Evolutionary conservation across 2,329 filamentous ascomycete species (phyloP), one percentile per base, ranked within the genome.

Genomic region (Colletotrichum cuscutae): DNA sequence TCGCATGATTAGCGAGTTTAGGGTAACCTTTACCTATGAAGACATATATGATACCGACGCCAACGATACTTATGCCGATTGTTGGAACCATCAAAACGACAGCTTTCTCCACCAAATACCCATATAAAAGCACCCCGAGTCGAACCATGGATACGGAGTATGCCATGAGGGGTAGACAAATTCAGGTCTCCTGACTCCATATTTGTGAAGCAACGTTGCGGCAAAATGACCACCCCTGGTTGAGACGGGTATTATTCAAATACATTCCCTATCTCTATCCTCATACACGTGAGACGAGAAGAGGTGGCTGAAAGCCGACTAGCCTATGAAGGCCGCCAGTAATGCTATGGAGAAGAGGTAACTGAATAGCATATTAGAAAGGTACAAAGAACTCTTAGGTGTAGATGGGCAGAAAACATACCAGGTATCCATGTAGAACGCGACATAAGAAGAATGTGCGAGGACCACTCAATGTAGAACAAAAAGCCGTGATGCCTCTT

Each of bases 81-180:
- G 90, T 89, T 1, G 89, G 88, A 0, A 83, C 87, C 26, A 91
- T 87, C 88, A 88, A 92, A 65, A 90, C 89, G 1, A 88, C 83
- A 12, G 84, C 75, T 26, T 87, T 86, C 46, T 91, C 80, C 0
- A 86, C 85, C 30, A 75, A 75, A 79, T 78, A 79, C 0, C 76
- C 77, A 28, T 79, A 79, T 46, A 78, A 57, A 22, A 79, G 68
- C 2, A 80, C 37, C 0, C 79, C 77, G 1, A 77, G 60, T 3
- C 89, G 74, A 0, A 79, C 71, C 54, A 74, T 46, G 5, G 72
- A 58, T 11, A 62, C 70, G 1, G 73, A 76, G 4, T 75, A 69
- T 2, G 76, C 58, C 72, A 78, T 76, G 26, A 70, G 62, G 1
- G 76, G 75, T 2, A 78, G 71, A 3, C 77, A 59, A 74, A 72